Percentiles rank a stretch among this genome's conserved stretches.
These are phyloP conservation scores for Babesia bovis DNA, from an alignment of 169 alveolate species.

Conservation along the genomic window DNA sequence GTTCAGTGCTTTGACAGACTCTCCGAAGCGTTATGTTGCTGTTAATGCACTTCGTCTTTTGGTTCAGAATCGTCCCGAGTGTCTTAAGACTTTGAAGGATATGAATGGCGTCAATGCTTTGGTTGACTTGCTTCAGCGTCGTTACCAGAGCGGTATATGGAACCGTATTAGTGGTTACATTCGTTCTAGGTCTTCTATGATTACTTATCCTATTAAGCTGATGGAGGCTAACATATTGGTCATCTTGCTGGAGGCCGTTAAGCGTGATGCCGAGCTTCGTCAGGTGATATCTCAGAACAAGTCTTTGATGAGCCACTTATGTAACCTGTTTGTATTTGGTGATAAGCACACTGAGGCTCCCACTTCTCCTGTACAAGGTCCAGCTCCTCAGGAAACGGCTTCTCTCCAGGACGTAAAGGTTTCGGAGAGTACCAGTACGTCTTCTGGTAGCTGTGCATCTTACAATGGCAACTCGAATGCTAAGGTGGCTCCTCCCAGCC, in stretches of 20 bases:
- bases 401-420: too few relatives aligned
- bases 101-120: conserved; percentile 13
- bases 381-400: too few relatives aligned
- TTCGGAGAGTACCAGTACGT: too few relatives aligned
- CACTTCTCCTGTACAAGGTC: too few relatives aligned
- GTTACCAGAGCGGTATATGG: conserved; percentile 46
- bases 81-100: conserved; percentile 1
- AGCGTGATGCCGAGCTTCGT: conserved; percentile 5
- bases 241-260: conserved; percentile 14
- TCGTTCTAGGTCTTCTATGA: conserved; percentile 27
- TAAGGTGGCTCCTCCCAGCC: too few relatives aligned
- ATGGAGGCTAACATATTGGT: conserved; percentile 20
- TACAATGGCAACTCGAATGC: too few relatives aligned
- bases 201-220: not conserved
- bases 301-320: conserved; percentile 12
- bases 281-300: conserved; percentile 16
- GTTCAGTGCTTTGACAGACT: conserved; percentile 14
- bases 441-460: too few relatives aligned
- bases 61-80: not conserved
- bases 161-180: conserved; percentile 33
- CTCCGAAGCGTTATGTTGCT: conserved; percentile 30
- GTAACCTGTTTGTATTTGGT: too few relatives aligned
- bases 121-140: conserved; percentile 39
- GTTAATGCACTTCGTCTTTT: conserved; percentile 24
- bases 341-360: too few relatives aligned